Conservation (phyloP, 2,329 filamentous ascomycete species). For the Lojkania enalia region DNA sequence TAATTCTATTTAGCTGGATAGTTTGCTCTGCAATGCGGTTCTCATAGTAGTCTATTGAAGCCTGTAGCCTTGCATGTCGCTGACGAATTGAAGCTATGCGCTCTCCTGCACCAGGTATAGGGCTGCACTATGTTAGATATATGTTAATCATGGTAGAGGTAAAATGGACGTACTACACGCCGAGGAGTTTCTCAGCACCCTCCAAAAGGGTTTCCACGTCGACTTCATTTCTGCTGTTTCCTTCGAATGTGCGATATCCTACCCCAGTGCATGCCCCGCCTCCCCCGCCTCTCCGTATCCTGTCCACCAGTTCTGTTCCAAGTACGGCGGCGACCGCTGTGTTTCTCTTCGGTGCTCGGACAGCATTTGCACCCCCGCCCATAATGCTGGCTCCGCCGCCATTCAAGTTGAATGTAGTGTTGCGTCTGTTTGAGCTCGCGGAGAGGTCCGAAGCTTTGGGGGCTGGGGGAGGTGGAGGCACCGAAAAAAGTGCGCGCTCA, state of each 20-base stretch:
- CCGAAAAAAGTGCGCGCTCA: constrained; percentile 92
- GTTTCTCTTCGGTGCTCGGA: constrained; percentile 65
- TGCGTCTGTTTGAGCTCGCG: constrained; percentile 47
- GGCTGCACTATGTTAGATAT: constrained; percentile 48
- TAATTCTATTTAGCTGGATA: constrained; percentile 72
- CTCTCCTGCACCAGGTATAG: constrained; percentile 76
- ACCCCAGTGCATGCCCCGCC: constrained; percentile 56
- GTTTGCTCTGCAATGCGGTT: constrained; percentile 75
- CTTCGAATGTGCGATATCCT: constrained; percentile 48
- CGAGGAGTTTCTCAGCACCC: constrained; percentile 87
- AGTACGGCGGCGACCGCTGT: constrained; percentile 89
- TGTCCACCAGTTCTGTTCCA: constrained; percentile 81
- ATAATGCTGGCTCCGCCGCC: constrained; percentile 36
- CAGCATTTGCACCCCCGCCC: constrained; percentile 46
- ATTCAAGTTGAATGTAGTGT: constrained; percentile 52
- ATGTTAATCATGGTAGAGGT: neutral
- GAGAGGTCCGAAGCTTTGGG: constrained; percentile 52
- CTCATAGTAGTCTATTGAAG: constrained; percentile 81
- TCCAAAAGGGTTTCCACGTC: constrained; percentile 83
- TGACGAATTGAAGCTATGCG: constrained; percentile 72
- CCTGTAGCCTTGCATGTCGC: constrained; percentile 70
- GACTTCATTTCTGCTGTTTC: constrained; percentile 65
- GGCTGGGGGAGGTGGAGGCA: constrained; percentile 67
- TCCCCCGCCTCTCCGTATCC: constrained; percentile 66
- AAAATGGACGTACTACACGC: constrained; percentile 74